Percentiles rank a stretch among this genome's conserved stretches.
These are phyloP conservation scores for Ilyonectria destructans DNA, from an alignment of 2,329 filamentous ascomycete species.

Conservation along the genomic window DNA sequence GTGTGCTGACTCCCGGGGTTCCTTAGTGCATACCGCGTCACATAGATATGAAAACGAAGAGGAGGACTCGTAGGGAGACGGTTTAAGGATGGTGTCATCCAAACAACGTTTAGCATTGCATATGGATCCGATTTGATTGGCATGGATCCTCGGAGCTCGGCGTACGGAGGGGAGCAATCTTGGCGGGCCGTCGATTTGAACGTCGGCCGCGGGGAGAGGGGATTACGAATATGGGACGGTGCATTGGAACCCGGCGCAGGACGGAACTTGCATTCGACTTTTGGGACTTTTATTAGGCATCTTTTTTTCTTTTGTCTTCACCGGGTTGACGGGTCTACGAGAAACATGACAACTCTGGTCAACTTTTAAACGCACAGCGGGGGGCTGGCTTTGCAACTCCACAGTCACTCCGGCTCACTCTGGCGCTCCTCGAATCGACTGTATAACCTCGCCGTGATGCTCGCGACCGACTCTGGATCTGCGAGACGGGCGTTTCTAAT, in stretches of 20 bases:
- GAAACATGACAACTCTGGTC: constrained; percentile 37
- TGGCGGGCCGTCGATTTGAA: constrained; percentile 34
- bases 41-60: constrained; percentile 41
- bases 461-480: not conserved
- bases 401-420: constrained; percentile 11
- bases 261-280: constrained; percentile 18
- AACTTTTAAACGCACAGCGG: constrained; percentile 27
- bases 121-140: constrained; percentile 35
- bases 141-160: constrained; percentile 44
- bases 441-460: not conserved
- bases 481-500: not conserved
- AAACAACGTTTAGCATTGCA: constrained; percentile 37
- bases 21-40: constrained; percentile 55
- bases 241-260: constrained; percentile 45
- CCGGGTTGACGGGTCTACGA: constrained; percentile 22
- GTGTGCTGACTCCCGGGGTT: constrained; percentile 25
- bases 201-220: constrained; percentile 27
- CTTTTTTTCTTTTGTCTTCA: constrained; percentile 13
- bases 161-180: constrained; percentile 38
- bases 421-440: not conserved
- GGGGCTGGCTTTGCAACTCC: constrained; percentile 38
- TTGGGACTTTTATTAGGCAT: not conserved
- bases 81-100: constrained; percentile 19
- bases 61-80: constrained; percentile 15
- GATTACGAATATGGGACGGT: constrained; percentile 37